Conservation (phyloP, 192 early-diverging fungal species). For the Coemansia sp. region DNA sequence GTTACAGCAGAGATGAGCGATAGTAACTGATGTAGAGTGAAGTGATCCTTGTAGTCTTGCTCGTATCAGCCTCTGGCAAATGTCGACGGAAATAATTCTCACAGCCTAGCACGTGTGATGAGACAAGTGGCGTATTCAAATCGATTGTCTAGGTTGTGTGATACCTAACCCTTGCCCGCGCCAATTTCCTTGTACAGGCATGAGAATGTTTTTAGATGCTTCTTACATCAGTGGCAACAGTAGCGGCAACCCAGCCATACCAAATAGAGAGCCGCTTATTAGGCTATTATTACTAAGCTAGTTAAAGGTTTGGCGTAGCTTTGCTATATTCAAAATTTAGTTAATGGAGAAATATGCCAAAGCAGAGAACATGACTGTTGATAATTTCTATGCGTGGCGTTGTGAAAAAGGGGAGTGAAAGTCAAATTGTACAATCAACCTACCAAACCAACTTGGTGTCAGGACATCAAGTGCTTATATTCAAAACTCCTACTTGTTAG, state of each 20-base stretch:
- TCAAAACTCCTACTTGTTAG: no score
- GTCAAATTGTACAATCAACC: background rate
- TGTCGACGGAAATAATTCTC: background rate
- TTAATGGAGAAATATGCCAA: background rate
- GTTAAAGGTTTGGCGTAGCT: background rate
- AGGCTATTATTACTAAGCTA: background rate
- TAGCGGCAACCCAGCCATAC: background rate
- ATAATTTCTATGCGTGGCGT: background rate
- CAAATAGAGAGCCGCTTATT: background rate
- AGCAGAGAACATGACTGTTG: background rate
- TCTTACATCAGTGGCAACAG: background rate
- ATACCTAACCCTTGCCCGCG: background rate
- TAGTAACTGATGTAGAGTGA: background rate
- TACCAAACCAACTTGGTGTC: background rate
- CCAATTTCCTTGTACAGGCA: background rate
- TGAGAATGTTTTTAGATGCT: background rate
- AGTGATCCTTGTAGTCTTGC: background rate
- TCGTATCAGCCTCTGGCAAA: background rate
- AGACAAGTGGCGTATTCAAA: background rate
- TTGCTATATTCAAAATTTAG: background rate
- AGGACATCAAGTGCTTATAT: background rate
- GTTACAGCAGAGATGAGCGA: background rate
- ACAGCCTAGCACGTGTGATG: background rate
- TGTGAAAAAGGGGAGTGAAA: background rate
- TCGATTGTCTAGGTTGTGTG: background rate